Evolutionary conservation across 1,284 basidiomycete genomes (phyloP).

Genomic region (Ceratobasidium sp.): DNA sequence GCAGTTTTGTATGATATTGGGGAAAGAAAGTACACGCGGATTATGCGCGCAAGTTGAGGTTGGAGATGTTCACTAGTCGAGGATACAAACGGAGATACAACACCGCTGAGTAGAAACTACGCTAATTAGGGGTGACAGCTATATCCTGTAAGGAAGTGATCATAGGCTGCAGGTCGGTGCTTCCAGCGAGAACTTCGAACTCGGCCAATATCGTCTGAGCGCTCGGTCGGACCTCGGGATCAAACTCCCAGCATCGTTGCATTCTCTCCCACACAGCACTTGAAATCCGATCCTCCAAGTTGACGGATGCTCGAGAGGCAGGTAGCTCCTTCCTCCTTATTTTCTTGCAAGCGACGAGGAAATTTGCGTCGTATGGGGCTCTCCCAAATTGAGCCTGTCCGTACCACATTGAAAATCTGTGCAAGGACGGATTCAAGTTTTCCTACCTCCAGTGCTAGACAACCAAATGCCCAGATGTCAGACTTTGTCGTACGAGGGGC

Average conservation of each 20-base stretch:
- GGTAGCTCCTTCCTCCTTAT: background rate
- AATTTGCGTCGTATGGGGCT: background rate
- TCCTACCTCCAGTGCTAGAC: constrained; percentile 27
- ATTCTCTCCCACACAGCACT: background rate
- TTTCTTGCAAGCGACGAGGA: background rate
- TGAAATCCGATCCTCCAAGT: background rate
- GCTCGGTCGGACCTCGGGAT: background rate
- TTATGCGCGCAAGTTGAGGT: too few relatives aligned
- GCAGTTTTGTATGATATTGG: too few relatives aligned
- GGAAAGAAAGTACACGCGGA: too few relatives aligned
- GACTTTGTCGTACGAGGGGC: background rate
- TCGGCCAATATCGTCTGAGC: background rate
- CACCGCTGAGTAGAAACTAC: too few relatives aligned
- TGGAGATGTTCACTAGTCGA: too few relatives aligned
- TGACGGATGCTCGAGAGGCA: background rate
- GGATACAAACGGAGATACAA: too few relatives aligned
- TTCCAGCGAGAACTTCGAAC: background rate
- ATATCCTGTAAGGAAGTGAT: too few relatives aligned
- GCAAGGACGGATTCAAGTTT: background rate
- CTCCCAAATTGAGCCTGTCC: background rate
- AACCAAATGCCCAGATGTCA: constrained; percentile 36
- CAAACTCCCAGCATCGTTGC: constrained; percentile 15
- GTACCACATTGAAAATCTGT: background rate
- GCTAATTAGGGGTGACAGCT: too few relatives aligned
- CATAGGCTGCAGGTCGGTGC: background rate